Percentiles rank a stretch among this genome's conserved stretches.
phyloP scores from a whole-genome alignment of 805 yeast species.

The Pichia scutulata region DNA sequence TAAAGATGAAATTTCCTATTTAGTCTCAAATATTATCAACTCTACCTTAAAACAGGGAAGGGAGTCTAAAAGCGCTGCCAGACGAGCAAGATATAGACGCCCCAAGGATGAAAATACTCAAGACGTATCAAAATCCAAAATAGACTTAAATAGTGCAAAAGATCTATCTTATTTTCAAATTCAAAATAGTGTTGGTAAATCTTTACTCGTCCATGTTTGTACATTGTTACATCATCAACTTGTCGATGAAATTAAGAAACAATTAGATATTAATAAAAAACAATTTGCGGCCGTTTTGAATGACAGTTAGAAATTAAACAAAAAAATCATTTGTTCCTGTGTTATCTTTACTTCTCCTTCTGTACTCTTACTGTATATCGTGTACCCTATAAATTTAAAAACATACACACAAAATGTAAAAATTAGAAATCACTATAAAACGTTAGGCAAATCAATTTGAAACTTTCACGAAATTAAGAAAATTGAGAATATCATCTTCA shows the following conservation, averaged over 20 bases:
- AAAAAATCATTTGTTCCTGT: background rate
- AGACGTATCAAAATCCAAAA: background rate
- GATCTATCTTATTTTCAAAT: background rate
- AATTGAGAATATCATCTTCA: background rate
- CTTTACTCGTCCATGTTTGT: background rate
- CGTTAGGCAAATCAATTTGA: background rate
- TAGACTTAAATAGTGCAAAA: background rate
- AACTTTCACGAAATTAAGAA: background rate
- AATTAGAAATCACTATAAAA: no score
- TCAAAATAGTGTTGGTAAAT: background rate
- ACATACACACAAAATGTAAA: no score
- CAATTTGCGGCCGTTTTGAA: background rate
- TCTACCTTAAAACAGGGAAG: background rate
- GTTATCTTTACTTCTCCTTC: background rate
- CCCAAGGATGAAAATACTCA: background rate
- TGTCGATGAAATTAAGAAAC: slow-evolving; percentile 2
- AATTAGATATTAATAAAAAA: slow-evolving; percentile 2
- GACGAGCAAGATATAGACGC: background rate
- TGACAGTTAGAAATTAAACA: background rate
- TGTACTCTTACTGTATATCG: background rate
- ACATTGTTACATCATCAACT: background rate
- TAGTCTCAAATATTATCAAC: background rate
- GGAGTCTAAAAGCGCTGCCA: background rate
- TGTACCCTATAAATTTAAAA: background rate
- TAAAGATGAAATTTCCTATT: background rate